Percentiles rank a stretch among this genome's conserved stretches.
These are phyloP conservation scores for Phytophthora europaea DNA, from an alignment of 352 stramenopile genomes.

Conservation along the genomic window DNA sequence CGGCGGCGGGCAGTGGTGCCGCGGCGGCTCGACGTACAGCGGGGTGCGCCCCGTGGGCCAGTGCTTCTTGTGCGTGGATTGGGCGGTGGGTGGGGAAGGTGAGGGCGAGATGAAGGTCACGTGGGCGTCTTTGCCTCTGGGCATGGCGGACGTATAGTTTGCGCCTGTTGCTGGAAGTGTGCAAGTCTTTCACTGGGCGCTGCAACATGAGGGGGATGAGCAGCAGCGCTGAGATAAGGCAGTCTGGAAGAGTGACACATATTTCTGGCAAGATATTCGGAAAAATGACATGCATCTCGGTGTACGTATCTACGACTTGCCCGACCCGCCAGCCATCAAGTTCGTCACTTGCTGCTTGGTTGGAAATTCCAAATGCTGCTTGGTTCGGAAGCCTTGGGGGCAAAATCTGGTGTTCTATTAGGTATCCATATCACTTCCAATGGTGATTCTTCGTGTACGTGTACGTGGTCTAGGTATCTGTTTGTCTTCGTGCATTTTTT, in stretches of 20 bases:
- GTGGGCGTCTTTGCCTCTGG: slow-evolving; percentile 36
- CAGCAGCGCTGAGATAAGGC: slow-evolving; percentile 1
- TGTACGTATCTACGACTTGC: neutral
- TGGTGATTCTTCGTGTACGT: neutral
- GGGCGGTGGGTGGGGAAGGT: slow-evolving; percentile 15
- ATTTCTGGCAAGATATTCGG: neutral
- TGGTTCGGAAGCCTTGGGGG: neutral
- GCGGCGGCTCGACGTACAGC: slow-evolving; percentile 18
- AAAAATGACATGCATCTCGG: neutral
- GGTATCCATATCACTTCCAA: neutral
- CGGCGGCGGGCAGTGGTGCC: slow-evolving; percentile 17
- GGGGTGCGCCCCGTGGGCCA: slow-evolving; percentile 16
- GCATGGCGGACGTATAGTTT: neutral
- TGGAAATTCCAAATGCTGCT: too few relatives aligned
- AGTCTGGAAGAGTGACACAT: neutral
- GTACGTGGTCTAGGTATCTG: neutral
- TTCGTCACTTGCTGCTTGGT: too few relatives aligned
- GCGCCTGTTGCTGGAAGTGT: neutral
- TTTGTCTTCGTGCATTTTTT: slow-evolving; percentile 18
- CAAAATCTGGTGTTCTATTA: neutral
- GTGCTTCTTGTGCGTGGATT: slow-evolving; percentile 10
- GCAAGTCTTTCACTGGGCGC: neutral
- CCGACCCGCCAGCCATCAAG: neutral
- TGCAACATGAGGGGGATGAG: slow-evolving; percentile 17
- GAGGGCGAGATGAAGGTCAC: slow-evolving; percentile 39